Percentiles rank a stretch among this genome's conserved stretches.
phyloP scores from a whole-genome alignment of 176 grass and related monocot genomes.

The Puccinellia tenuiflora region DNA sequence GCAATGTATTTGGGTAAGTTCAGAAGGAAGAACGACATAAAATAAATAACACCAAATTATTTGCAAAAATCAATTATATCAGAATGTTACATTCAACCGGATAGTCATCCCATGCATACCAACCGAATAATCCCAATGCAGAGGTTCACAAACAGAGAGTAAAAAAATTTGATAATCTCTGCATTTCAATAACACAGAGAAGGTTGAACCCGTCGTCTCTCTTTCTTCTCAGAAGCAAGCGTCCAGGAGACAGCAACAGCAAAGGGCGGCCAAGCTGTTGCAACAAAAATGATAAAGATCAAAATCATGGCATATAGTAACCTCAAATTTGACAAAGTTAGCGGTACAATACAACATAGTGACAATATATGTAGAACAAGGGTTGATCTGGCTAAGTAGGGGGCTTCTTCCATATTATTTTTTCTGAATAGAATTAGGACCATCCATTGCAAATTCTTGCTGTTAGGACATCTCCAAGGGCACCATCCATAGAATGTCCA shows the following conservation, averaged over 20 bases:
- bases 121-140: background rate
- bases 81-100: background rate
- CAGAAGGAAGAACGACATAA: background rate
- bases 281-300: background rate
- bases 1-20: background rate
- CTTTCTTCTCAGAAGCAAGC: conserved; percentile 40
- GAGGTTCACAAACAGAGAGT: background rate
- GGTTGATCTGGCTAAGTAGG: background rate
- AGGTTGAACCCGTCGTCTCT: background rate
- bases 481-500: no score
- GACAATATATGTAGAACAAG: background rate
- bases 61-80: background rate
- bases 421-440: background rate
- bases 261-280: conserved; percentile 52
- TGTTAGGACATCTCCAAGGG: no score
- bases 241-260: conserved; percentile 54
- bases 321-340: background rate
- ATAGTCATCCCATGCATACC: background rate
- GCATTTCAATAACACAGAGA: background rate
- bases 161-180: background rate
- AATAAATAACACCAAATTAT: background rate
- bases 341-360: background rate
- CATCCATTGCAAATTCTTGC: background rate
- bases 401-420: background rate
- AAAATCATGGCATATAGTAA: background rate